Evolutionary conservation across 805 yeast genomes (phyloP).

Genomic region (Priceomyces fermenticarens): DNA sequence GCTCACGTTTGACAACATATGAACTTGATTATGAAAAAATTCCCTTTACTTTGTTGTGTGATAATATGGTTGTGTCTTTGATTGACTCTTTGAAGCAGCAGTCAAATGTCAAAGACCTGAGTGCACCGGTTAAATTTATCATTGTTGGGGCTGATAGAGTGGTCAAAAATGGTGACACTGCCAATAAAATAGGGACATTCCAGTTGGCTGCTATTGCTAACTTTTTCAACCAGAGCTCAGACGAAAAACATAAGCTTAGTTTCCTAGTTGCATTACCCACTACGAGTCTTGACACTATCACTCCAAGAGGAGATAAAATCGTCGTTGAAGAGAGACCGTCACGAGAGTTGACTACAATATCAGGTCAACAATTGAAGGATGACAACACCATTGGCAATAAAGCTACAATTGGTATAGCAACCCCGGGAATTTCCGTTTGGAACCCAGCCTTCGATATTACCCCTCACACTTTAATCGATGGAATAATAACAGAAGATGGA

Average conservation of each 20-base stretch:
- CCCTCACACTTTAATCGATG: constrained; percentile 77
- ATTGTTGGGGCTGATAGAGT: constrained; percentile 96
- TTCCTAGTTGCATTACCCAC: constrained; percentile 95
- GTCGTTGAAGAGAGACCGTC: constrained; percentile 86
- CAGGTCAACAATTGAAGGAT: constrained; percentile 48
- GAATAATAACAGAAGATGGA: constrained; percentile 82
- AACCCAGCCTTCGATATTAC: constrained; percentile 96
- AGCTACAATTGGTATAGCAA: constrained; percentile 72
- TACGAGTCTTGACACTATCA: constrained; percentile 77
- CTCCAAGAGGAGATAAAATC: constrained; percentile 68
- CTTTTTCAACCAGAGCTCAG: constrained; percentile 27
- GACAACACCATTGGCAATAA: constrained; percentile 28
- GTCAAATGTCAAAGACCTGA: constrained; percentile 18
- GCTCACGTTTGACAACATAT: constrained; percentile 88
- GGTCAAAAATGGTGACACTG: constrained; percentile 91
- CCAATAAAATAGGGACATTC: constrained; percentile 93
- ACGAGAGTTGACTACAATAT: constrained; percentile 70
- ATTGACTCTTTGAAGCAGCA: constrained; percentile 42
- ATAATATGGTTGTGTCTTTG: constrained; percentile 84
- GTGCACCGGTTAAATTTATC: constrained; percentile 77
- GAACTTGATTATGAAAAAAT: constrained; percentile 83
- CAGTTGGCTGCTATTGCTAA: constrained; percentile 78
- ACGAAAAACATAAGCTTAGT: constrained; percentile 41
- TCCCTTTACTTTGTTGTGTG: constrained; percentile 87
- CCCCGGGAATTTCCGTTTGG: constrained; percentile 85